Evolutionary conservation across 2,329 filamentous ascomycete genomes (phyloP), one percentile per base, ranked within the genome.

Genomic region (Stachybotrys chlorohalonatus): DNA sequence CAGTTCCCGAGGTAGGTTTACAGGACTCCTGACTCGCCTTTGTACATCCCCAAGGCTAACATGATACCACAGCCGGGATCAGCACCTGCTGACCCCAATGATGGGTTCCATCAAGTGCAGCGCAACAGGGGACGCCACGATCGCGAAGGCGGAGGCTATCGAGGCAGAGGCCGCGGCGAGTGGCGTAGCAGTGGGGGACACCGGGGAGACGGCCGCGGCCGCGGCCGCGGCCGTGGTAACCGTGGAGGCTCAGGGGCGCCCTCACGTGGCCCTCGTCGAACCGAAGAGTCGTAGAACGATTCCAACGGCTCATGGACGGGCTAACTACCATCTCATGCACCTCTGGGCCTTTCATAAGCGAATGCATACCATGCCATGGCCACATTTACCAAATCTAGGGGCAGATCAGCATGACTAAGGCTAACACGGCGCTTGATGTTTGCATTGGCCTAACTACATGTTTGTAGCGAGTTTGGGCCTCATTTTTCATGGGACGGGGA

Each of bases 101-200:
- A 90, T 64, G 87, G 87, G 30, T 91, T 90, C 77, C 84, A 86
- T 56, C 83, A 86, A 64, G 87, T 90, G 11, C 82, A 82, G 63
- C 81, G 82, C 64, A 81, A 81, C 68, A 78, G 78, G 56, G 76
- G 75, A 53, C 79, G 79, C 54, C 76, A 77, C 63, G 78, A 76
- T 55, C 75, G 80, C 52, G 80, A 82, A 54, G 74, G 73, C 42
- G 68, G 73, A 54, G 71, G 63, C 56, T 63, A 60, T 53, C 65
- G 64, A 59, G 69, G 77, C 42, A 72, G 73, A 51, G 74, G 78
- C 45, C 75, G 78, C 57, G 75, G 76, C 48, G 74, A 78, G 51
- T 70, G 71, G 59, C 74, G 81, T 54, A 79, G 80, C 32, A 74
- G 81, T 57, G 77, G 78, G 54, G 77, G 77, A 45, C 71, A 71